A percentile compares a stretch with the other conserved stretches of the same genome.
Evolutionary conservation across 768 basidiomycete genomes (phyloP).

Genomic region (Boletellus ananas): DNA sequence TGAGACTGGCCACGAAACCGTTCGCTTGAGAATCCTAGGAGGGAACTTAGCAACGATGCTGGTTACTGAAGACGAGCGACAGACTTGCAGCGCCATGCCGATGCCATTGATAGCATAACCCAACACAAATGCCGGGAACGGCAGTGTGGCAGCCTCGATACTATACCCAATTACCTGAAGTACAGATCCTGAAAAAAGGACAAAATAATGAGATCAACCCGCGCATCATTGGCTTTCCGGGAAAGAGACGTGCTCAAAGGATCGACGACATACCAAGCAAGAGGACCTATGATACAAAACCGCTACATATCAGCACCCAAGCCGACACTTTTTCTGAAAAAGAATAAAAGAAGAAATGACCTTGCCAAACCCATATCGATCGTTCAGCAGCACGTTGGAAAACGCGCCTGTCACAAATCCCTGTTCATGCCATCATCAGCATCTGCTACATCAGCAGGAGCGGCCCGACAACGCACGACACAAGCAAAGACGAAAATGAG

Average conservation of each 20-base stretch:
- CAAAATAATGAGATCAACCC: no score
- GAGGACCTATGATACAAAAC: constrained; percentile 17
- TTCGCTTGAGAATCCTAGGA: constrained; percentile 47
- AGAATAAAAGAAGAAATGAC: constrained; percentile 4
- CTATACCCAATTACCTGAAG: constrained; percentile 31
- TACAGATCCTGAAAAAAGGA: constrained; percentile 18
- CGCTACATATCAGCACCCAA: background rate
- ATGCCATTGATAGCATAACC: constrained; percentile 43
- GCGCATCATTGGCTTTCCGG: background rate
- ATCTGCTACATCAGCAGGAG: background rate
- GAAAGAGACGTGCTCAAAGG: background rate
- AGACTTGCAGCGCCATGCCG: constrained; percentile 45
- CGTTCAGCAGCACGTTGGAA: constrained; percentile 27
- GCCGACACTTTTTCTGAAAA: background rate
- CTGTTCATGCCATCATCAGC: constrained; percentile 12
- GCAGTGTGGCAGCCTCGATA: constrained; percentile 40
- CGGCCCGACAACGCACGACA: constrained; percentile 23
- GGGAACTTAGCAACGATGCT: background rate
- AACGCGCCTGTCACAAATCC: constrained; percentile 34
- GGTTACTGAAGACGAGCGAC: background rate
- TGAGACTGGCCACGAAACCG: constrained; percentile 41
- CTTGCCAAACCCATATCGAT: constrained; percentile 34
- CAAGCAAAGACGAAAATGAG: constrained; percentile 42
- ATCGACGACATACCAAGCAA: constrained; percentile 20
- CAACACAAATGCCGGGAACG: constrained; percentile 44